Evolutionary conservation across 208 protist species (phyloP).

Genomic region (Leishmania amazonensis): DNA sequence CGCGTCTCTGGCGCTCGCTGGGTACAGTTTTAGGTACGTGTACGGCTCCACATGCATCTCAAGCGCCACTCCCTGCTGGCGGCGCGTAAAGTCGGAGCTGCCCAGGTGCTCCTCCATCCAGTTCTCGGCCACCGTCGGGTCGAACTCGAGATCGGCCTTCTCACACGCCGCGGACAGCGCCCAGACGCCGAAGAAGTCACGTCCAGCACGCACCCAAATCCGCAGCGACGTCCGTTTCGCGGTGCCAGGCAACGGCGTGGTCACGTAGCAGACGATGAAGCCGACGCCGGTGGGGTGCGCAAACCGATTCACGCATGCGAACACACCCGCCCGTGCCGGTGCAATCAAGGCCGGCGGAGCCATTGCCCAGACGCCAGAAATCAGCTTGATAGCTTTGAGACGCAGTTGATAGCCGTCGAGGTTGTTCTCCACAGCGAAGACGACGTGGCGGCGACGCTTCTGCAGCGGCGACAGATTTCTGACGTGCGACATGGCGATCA

Average conservation of each 20-base stretch:
- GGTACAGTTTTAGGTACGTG: constrained; percentile 49
- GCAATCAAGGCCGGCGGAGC: constrained; percentile 52
- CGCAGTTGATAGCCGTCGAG: constrained; percentile 47
- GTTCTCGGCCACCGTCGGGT: constrained; percentile 56
- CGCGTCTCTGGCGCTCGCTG: constrained; percentile 11
- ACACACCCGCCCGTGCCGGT: constrained; percentile 39
- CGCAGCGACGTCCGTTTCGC: constrained; percentile 33
- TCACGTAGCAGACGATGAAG: constrained; percentile 79
- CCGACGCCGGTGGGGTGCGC: constrained; percentile 72
- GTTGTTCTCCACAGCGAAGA: constrained; percentile 62
- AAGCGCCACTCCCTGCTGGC: constrained; percentile 41
- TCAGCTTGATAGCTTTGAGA: constrained; percentile 64
- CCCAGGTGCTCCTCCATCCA: constrained; percentile 37
- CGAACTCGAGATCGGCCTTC: constrained; percentile 25
- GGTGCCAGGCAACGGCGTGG: constrained; percentile 14
- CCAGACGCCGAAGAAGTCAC: constrained; percentile 58
- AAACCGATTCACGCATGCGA: constrained; percentile 73
- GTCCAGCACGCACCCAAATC: constrained; percentile 64
- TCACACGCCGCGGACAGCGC: constrained; percentile 45
- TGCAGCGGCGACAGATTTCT: constrained; percentile 33
- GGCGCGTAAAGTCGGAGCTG: constrained; percentile 28
- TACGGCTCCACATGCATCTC: constrained; percentile 43
- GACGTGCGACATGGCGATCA: constrained; percentile 59
- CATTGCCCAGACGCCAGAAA: constrained; percentile 69
- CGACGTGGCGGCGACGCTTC: constrained; percentile 53